Evolutionary conservation across 768 basidiomycete species (phyloP), one percentile per base, ranked within the genome.

Genomic region (Naganishia friedmannii): DNA sequence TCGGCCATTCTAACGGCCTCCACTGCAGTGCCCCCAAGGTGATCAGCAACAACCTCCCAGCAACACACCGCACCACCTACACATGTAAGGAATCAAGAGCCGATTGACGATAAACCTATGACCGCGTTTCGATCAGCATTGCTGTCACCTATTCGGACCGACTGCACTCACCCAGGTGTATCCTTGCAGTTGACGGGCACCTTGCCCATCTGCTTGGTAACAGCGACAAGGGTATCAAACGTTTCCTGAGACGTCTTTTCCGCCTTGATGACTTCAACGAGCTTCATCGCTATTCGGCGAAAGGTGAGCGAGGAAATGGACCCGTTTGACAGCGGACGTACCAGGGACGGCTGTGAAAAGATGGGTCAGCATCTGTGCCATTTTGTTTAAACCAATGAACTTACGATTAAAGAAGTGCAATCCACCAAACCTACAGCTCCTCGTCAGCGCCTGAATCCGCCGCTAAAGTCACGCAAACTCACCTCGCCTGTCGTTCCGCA

Each of bases 1-100:
- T 83, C 83, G 17, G 82, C 76, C 82, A 83, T 83, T 46, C 81
- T 68, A 53, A 84, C 81, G 2, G 82, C 81, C 70, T 84, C 83
- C 58, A 83, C 79, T 80, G 37, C 28, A 57, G 15, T 42, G 15
- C 12, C 17, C n/a, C 17, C 1, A 1, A 23, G 9, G 28, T 12
- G 15, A 37, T 54, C 54, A 56, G 54, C 67, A n/a, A 7, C 5
- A 19, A 46, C 6, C 21, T 37, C 13, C 7, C 21, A 31, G 10
- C 10, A 53, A 66, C 1, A n/a, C 15, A 21, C 7, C 56, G 29
- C 31, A 3, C 4, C 3, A 75, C 80, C 72, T 45, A 81, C 80
- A 76, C 76, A 84, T 76, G 70, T 84, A 83, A 0, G 83, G 83
- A 10, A 83, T 81, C 29, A 84, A 73, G 13, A 82, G 69, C 28